phyloP scores from a whole-genome alignment of 768 basidiomycete genomes.

The Russula brevipes region DNA sequence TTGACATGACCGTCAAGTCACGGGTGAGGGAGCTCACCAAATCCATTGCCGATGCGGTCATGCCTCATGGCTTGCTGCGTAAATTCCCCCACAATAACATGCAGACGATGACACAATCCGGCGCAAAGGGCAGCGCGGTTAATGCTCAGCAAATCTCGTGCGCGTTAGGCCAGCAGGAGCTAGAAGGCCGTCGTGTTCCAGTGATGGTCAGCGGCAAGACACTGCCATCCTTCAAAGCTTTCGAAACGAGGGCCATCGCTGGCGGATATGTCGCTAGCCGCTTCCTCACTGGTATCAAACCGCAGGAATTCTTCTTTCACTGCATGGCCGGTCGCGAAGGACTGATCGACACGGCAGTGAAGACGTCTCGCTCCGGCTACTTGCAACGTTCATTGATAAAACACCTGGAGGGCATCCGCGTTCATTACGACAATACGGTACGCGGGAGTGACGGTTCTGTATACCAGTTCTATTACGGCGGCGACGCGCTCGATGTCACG shows the following conservation, averaged over 20 bases:
- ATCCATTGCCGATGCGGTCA: constrained; percentile 80
- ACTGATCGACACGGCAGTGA: constrained; percentile 98
- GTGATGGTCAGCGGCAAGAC: constrained; percentile 99
- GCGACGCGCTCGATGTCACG: constrained; percentile 93
- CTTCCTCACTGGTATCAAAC: constrained; percentile 96
- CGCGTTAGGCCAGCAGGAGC: constrained; percentile 91
- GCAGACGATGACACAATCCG: constrained; percentile 98
- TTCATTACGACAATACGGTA: constrained; percentile 98
- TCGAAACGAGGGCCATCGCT: constrained; percentile 97
- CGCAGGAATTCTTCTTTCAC: constrained; percentile 99
- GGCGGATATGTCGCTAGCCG: constrained; percentile 98
- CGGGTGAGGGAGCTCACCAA: constrained; percentile 83
- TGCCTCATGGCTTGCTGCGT: constrained; percentile 83
- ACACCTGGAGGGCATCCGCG: constrained; percentile 92
- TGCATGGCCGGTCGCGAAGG: constrained; percentile 99
- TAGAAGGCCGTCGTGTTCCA: constrained; percentile 97
- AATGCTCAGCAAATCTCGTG: constrained; percentile 99
- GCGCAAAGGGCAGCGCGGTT: constrained; percentile 96
- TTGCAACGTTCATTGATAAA: constrained; percentile 98
- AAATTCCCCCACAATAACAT: constrained; percentile 98
- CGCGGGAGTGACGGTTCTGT: constrained; percentile 91
- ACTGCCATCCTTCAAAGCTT: constrained; percentile 91
- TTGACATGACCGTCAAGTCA: constrained; percentile 88
- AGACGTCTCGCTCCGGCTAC: constrained; percentile 97
- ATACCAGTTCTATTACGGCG: constrained; percentile 96